phyloP scores from a whole-genome alignment of 1,284 basidiomycete genomes.

The Mycosarcoma mackinlayi region DNA sequence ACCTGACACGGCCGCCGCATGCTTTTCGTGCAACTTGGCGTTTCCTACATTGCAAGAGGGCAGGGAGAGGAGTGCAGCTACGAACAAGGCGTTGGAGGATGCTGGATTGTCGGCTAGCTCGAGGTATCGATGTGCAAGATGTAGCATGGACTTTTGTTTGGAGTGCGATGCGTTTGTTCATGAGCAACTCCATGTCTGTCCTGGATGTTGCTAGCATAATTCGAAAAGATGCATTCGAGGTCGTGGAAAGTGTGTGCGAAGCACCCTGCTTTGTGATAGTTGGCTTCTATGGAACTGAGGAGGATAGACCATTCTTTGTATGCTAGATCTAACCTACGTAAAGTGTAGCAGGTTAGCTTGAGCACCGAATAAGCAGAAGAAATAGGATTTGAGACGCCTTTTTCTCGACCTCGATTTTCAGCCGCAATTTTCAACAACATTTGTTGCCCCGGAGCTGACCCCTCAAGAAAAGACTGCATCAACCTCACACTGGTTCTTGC shows the following conservation, averaged over 20 bases:
- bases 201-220: conserved; percentile 62
- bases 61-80: conserved; percentile 10
- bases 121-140: conserved; percentile 61
- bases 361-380: too few species aligned
- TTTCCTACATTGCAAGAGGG: conserved; percentile 41
- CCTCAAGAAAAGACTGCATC: too few species aligned
- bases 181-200: conserved; percentile 63
- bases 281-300: too few species aligned
- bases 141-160: conserved; percentile 60
- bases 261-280: neutral
- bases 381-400: too few species aligned
- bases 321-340: too few species aligned
- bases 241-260: neutral
- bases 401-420: neutral
- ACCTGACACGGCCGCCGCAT: conserved; percentile 6
- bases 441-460: too few species aligned
- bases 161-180: conserved; percentile 67
- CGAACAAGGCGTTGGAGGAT: conserved; percentile 29
- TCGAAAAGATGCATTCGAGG: too few species aligned
- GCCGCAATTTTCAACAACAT: neutral
- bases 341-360: too few species aligned
- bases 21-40: conserved; percentile 48
- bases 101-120: conserved; percentile 52
- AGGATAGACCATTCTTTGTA: too few species aligned
- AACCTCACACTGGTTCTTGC: too few species aligned